Conservation (phyloP, 31 red algal species). For the Endocladia muricata region DNA sequence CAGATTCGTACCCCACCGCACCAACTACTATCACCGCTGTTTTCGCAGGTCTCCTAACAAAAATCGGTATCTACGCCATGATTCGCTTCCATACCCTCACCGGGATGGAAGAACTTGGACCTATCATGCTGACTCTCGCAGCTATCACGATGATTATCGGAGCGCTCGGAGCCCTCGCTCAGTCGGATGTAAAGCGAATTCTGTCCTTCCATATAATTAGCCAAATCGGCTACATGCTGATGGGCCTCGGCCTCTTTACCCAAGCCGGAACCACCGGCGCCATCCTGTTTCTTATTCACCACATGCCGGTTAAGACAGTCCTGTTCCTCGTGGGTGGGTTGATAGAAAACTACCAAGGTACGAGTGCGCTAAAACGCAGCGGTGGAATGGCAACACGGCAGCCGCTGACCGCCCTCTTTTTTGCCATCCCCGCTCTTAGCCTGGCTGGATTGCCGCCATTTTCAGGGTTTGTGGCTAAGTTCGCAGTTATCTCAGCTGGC, state of each 20-base stretch:
- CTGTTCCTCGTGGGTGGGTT: background rate
- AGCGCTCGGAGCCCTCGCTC: background rate
- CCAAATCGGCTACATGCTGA: background rate
- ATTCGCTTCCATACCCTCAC: background rate
- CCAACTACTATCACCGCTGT: background rate
- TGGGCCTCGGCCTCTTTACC: background rate
- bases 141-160: background rate
- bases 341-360: background rate
- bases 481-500: background rate
- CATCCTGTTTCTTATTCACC: background rate
- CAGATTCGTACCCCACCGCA: background rate
- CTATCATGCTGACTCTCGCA: background rate
- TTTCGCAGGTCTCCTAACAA: background rate
- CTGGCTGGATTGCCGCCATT: background rate
- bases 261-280: background rate
- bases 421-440: background rate
- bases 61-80: slow-evolving; percentile 2
- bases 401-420: background rate
- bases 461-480: background rate
- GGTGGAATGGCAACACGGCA: background rate
- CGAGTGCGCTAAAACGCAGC: background rate
- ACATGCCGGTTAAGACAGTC: background rate
- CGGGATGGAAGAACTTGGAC: no score
- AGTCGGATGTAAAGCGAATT: background rate
- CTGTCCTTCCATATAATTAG: background rate